Percentiles rank a stretch among this genome's conserved stretches.
These are phyloP conservation scores for Acanthochlamys bracteata DNA, from an alignment of 106 monocot species.

Conservation along the genomic window DNA sequence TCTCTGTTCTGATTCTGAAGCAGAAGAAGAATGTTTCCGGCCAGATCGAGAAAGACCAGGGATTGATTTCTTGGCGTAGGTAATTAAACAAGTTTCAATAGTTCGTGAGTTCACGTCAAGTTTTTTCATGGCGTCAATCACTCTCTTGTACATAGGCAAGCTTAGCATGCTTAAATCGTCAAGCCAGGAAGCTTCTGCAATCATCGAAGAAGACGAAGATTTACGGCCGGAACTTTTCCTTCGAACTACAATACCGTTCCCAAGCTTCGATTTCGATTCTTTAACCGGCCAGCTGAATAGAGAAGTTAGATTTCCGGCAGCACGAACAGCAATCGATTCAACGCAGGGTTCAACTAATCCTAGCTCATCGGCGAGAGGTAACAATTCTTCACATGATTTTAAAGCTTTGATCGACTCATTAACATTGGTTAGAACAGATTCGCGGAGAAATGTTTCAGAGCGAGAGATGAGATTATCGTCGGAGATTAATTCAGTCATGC, in stretches of 20 bases:
- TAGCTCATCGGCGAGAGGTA: slow-evolving; percentile 51
- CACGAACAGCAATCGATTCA: slow-evolving; percentile 46
- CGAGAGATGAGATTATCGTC: slow-evolving; percentile 51
- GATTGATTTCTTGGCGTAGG: slow-evolving; percentile 64
- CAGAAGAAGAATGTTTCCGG: slow-evolving; percentile 22
- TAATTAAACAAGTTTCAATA: slow-evolving; percentile 63
- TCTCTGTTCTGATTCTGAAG: slow-evolving; percentile 40
- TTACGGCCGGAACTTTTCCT: slow-evolving; percentile 23
- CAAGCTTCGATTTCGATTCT: slow-evolving; percentile 16
- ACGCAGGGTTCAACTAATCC: slow-evolving; percentile 53
- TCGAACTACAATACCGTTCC: slow-evolving; percentile 40
- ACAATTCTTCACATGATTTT: slow-evolving; percentile 55
- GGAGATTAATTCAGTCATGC: slow-evolving; percentile 67
- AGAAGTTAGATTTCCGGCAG: slow-evolving; percentile 19
- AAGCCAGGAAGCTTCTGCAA: slow-evolving; percentile 32
- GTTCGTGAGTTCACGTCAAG: slow-evolving; percentile 35
- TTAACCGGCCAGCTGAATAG: slow-evolving; percentile 82
- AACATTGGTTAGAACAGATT: slow-evolving; percentile 17
- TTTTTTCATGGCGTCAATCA: slow-evolving; percentile 58
- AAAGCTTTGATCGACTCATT: slow-evolving; percentile 20
- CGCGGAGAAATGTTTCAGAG: slow-evolving; percentile 40
- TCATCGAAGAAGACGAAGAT: neutral
- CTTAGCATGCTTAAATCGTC: slow-evolving; percentile 59
- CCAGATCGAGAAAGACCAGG: slow-evolving; percentile 74
- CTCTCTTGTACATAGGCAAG: slow-evolving; percentile 68